These are phyloP conservation scores for Zalerion maritima DNA, from an alignment of 495 filamentous ascomycete genomes.

Conservation along the genomic window DNA sequence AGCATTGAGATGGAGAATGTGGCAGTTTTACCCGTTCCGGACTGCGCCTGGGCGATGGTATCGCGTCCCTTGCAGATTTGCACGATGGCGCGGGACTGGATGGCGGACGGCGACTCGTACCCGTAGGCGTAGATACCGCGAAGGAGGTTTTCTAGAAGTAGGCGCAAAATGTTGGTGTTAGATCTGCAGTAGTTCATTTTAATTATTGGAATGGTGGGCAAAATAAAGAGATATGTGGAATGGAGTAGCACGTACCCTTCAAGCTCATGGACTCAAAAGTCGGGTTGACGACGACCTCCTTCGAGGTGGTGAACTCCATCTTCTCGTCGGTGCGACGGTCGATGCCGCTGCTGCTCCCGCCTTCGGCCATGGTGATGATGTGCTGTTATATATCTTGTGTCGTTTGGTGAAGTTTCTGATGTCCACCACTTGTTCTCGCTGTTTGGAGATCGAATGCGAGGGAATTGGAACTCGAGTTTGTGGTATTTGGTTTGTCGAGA, in stretches of 20 bases:
- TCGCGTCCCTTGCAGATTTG: slow-evolving; percentile 98
- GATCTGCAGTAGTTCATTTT: not conserved
- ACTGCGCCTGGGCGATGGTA: slow-evolving; percentile 98
- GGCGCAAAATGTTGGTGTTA: not conserved
- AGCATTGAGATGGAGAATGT: slow-evolving; percentile 97
- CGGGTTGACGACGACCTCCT: slow-evolving; percentile 78
- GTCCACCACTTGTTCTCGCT: slow-evolving; percentile 5
- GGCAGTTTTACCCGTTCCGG: slow-evolving; percentile 96
- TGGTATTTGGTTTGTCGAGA: no score
- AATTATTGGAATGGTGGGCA: not conserved
- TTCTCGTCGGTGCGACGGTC: slow-evolving; percentile 89
- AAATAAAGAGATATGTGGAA: not conserved
- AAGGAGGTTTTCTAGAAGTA: slow-evolving; percentile 58
- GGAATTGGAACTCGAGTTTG: no score
- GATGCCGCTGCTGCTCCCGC: slow-evolving; percentile 47
- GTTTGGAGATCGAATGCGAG: slow-evolving; percentile 4
- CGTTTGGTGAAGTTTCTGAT: no score
- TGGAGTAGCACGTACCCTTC: slow-evolving; percentile 38
- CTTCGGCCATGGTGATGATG: slow-evolving; percentile 60
- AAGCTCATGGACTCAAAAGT: slow-evolving; percentile 46
- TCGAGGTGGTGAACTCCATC: slow-evolving; percentile 95
- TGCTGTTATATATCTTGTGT: no score
- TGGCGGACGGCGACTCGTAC: slow-evolving; percentile 92
- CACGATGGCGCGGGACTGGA: slow-evolving; percentile 94
- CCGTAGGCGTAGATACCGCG: slow-evolving; percentile 98